These are phyloP conservation scores for Sedum album DNA, from an alignment of 164 flowering plant genomes.

Conservation along the genomic window DNA sequence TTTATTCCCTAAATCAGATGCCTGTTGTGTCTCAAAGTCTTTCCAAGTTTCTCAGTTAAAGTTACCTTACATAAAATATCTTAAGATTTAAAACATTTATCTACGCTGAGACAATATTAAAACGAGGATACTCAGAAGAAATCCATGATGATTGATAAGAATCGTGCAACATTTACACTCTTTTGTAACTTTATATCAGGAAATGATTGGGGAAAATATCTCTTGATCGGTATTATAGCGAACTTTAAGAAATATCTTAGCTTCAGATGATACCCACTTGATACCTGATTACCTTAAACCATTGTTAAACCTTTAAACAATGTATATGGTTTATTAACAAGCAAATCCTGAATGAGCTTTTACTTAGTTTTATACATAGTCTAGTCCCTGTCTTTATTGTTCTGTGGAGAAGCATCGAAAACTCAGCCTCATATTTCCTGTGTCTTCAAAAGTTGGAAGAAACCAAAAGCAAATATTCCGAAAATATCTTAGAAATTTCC, in stretches of 20 bases:
- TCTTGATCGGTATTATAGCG: neutral
- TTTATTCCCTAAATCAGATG: neutral
- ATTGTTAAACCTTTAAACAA: no score
- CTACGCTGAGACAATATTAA: neutral
- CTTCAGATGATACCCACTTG: neutral
- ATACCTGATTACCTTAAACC: no score
- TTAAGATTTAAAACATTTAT: neutral
- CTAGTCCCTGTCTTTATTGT: neutral
- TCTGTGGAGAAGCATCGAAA: neutral
- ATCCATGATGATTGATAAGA: no score
- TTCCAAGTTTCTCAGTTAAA: neutral
- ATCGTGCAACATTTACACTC: neutral
- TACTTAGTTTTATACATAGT: neutral
- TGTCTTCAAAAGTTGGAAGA: neutral
- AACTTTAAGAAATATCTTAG: neutral
- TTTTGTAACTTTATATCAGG: neutral
- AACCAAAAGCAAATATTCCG: no score
- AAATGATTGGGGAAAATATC: neutral
- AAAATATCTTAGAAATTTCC: no score
- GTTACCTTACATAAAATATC: no score
- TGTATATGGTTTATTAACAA: no score
- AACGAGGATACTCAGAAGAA: neutral
- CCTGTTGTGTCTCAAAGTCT: neutral
- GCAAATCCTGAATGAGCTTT: no score
- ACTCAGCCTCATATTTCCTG: neutral